Base-by-base conservation (phyloP, 169 alveolate genomes). In the Plasmodium relictum region DNA sequence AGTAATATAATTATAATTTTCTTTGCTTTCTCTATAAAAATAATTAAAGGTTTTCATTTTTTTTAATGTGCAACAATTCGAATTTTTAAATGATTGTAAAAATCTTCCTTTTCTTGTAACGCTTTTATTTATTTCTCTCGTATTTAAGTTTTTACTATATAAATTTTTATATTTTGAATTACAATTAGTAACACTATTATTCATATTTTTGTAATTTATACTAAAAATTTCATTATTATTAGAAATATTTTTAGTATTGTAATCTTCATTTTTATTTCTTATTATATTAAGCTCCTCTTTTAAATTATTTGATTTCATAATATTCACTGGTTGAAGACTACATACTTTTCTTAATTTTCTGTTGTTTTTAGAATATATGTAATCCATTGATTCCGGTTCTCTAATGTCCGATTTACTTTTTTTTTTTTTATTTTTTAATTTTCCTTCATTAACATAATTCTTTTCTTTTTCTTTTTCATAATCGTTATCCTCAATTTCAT, bases 71-170 rank as follows among this genome's bases (percentile, higher is more conserved):
- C 8, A 42, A 71, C 24, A 39, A 71, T 54, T 18, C 0, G 20
- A 39, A 54, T 59, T 50, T 48, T 50, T 71, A 54, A 39, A 9
- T 6, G 63, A 50, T 18, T 44, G 41, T 59, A 50, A 71, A n/a
- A 5, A 71, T 37, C 58, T 71, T 41, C 31, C 66, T 54, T 24
- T 71, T 39, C 54, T 10, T 44, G 42, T 71, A 16, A 18, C 8
- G 16, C 45, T 71, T 71, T 71, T 71, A 37, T 71, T 71, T 50
- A 71, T 71, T 22, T 39, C 68, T 37, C 83, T 71, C 9, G 66
- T 59, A 24, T 39, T 48, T n/a, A 45, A 7, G 41, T 71, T 71
- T 20, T 62, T 31, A 52, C 63, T 71, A 45, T 16, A 10, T 7
- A 62, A 37, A 31, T 71, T 24, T 18, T 71, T 71, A 8, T 52